Base-by-base conservation (phyloP, 1,139 yeast species). In the Pichia sp. region DNA sequence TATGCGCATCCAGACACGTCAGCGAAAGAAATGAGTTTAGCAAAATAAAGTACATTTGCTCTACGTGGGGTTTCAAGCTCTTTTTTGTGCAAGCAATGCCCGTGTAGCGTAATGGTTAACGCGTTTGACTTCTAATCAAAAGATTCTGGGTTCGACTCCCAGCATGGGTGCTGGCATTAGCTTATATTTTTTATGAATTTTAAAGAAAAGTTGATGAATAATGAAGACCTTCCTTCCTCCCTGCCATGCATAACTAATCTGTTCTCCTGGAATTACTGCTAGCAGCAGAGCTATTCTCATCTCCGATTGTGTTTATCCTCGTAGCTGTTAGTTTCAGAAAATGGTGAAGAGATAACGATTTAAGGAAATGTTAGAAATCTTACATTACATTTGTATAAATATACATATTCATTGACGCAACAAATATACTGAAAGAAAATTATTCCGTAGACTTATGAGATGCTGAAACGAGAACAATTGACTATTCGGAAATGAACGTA, bases 71-170 rank as follows among this genome's bases (percentile, higher is more conserved):
- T n/a, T n/a, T n/a, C n/a, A n/a, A n/a, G n/a, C n/a, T n/a, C n/a
- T 15, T 47, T 47, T 8, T 6, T 15, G 16, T 2, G n/a, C 45
- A 52, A 52, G 55, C 55, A 54, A 49, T 56, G 61, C 61, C 61
- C 59, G 61, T 54, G 61, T 58, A 58, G 61, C 61, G 61, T 58
- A 58, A 58, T 58, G 61, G 61, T 58, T 58, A 58, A 58, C 61
- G 61, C 59, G 61, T 58, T 58, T 58, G 61, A 58, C 61, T 58
- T 58, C 61, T 58, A 58, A 58, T 58, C 61, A 58, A 58, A 58
- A 58, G 61, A 58, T 58, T 58, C 61, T 58, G 61, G 61, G 61
- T 58, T 58, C 61, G 61, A 58, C 61, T 58, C 61, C 61, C 61
- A 58, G 61, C 61, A 54, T 58, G 61, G 61, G 61, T 58, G 61